Conservation (phyloP, 2,329 filamentous ascomycete genomes). For the Ceratocystis destructans region DNA sequence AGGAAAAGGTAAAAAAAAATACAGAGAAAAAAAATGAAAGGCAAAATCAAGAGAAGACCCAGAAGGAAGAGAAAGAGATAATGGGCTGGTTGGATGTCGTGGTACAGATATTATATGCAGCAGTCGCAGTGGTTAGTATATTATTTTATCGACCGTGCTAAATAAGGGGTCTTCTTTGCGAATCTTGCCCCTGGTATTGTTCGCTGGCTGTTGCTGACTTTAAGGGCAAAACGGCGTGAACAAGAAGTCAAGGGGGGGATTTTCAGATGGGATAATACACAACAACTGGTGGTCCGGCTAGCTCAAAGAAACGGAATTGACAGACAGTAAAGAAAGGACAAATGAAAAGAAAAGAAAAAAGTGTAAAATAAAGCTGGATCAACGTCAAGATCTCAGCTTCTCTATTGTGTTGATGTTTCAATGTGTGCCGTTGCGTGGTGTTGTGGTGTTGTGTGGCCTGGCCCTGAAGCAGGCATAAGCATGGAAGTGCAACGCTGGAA, state of each 20-base stretch:
- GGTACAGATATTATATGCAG: constrained; percentile 2
- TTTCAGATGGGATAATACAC: no score
- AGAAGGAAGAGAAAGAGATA: background rate
- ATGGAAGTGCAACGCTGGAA: background rate
- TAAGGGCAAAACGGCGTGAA: background rate
- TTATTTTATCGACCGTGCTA: constrained; percentile 1
- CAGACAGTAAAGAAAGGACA: background rate
- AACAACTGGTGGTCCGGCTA: no score
- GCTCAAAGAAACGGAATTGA: no score
- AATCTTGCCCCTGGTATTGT: background rate
- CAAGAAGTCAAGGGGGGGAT: no score
- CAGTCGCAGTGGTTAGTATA: background rate
- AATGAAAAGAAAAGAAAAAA: background rate
- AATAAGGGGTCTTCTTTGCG: constrained; percentile 1
- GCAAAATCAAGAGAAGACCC: background rate
- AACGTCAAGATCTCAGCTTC: background rate
- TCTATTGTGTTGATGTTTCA: background rate
- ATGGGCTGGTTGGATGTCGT: background rate
- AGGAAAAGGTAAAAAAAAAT: background rate
- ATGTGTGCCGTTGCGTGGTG: background rate
- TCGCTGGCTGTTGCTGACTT: background rate
- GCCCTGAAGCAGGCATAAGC: background rate
- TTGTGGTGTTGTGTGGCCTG: background rate
- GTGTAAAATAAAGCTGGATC: background rate
- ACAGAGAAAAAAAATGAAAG: constrained; percentile 7